Evolutionary conservation across 2,329 filamentous ascomycete species (phyloP), one percentile per base, ranked within the genome.

Genomic region (Curvularia hawaiiensis): DNA sequence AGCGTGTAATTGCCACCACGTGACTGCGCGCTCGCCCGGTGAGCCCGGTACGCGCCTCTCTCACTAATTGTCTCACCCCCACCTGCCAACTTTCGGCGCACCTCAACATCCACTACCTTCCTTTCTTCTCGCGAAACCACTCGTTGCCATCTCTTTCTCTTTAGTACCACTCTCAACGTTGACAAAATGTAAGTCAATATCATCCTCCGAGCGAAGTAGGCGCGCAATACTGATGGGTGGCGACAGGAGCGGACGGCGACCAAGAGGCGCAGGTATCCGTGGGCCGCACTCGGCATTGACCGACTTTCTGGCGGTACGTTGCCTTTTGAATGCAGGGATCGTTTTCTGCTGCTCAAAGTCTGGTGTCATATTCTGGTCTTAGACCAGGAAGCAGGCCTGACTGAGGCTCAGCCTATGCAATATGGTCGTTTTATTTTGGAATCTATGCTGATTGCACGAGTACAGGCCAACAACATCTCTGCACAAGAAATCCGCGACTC

Each of bases 381-480:
- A 5, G 10, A 16, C 16, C 40, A 43, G 20, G 20, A 24, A 14
- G 5, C 20, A 1, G 11, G 20, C 39, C 16, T 41, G 39, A 41
- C 18, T 24, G 12, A 8, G n/a, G 20, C 22, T 16, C 22, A 7
- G 20, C 6, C 5, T 22, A 1, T 30, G 16, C 9, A 28, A 28
- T 4, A 4, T 3, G 24, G 3, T 7, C 16, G 12, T 16, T 35
- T 28, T 3, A 41, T 41, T 35, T 2, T 26, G 14, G 28, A 16
- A 12, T 14, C 18, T 38, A 6, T 12, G 18, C 48, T 51, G 24
- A 51, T 26, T n/a, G 54, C 4, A 43, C 39, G 18, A 40, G 18
- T 1, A 22, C 56, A 89, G 84, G 85, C 88, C 2, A 88, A 90
- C 74, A 91, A 91, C 67, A 92, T 92, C 63, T 90, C 85, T 22